Conservation (phyloP, 352 stramenopile genomes). For the Phytophthora tubulina region DNA sequence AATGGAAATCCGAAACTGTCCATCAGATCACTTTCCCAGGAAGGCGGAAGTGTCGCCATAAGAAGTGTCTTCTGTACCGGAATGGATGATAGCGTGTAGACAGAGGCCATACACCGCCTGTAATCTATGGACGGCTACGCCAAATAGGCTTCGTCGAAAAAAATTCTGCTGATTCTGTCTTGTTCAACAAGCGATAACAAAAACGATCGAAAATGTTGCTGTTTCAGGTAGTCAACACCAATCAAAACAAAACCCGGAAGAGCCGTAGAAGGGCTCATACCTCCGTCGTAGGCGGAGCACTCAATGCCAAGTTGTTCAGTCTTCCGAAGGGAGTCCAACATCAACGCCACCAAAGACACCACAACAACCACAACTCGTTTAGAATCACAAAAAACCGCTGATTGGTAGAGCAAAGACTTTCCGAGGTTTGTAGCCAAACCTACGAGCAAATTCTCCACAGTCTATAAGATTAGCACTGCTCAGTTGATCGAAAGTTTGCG, state of each 20-base stretch:
- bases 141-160: constrained; percentile 18
- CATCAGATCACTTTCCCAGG: constrained; percentile 3
- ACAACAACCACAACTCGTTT: background rate
- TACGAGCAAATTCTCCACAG: background rate
- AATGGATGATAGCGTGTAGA: background rate
- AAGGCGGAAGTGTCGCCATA: constrained; percentile 2
- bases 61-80: constrained; percentile 4
- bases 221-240: background rate
- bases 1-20: background rate
- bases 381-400: background rate
- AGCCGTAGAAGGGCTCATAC: background rate
- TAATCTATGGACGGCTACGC: background rate
- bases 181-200: background rate
- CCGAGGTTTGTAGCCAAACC: background rate
- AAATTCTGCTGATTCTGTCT: background rate
- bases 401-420: constrained; percentile 1
- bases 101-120: background rate
- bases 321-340: background rate
- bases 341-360: background rate
- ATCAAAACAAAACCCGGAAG: background rate
- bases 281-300: background rate
- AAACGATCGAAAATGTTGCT: background rate
- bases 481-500: background rate
- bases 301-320: background rate
- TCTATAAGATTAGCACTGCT: background rate